These are phyloP conservation scores for Rhododendron mucronatum DNA, from an alignment of 148 eudicot species.

Conservation along the genomic window DNA sequence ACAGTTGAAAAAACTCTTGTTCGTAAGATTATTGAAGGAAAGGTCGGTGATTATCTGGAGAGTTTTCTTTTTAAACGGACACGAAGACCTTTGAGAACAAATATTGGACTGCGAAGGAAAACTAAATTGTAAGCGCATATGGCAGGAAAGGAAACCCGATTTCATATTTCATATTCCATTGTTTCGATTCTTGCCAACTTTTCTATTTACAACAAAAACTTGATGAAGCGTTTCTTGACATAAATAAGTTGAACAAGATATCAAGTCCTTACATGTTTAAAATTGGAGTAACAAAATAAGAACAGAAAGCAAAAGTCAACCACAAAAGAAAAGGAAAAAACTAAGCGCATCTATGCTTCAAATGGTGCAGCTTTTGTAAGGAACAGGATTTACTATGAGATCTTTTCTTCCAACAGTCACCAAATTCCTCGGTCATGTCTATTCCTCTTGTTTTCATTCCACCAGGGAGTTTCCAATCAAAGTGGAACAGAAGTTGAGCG, in stretches of 20 bases:
- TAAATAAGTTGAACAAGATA: too few relatives aligned
- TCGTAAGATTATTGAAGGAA: neutral
- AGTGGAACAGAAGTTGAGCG: slow-evolving; percentile 24
- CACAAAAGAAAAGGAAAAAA: neutral
- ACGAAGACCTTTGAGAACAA: neutral
- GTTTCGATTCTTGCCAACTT: too few relatives aligned
- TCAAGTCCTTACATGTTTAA: neutral
- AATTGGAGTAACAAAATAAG: neutral
- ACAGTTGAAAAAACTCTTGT: too few relatives aligned
- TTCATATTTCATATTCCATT: too few relatives aligned
- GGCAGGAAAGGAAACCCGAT: too few relatives aligned
- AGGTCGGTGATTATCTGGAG: too few relatives aligned
- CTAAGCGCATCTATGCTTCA: neutral
- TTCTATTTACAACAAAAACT: too few relatives aligned
- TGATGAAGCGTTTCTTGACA: too few relatives aligned
- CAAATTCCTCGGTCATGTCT: slow-evolving; percentile 26
- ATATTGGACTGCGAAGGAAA: neutral
- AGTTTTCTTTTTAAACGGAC: neutral
- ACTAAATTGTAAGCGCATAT: too few relatives aligned
- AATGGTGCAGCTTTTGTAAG: neutral
- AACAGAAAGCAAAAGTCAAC: neutral
- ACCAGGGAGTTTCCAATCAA: slow-evolving; percentile 30
- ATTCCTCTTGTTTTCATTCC: slow-evolving; percentile 16
- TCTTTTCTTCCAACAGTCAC: slow-evolving; percentile 24
- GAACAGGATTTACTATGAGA: slow-evolving; percentile 13